These are phyloP conservation scores for Candida silvatica DNA, from an alignment of 805 yeast genomes.

Conservation along the genomic window DNA sequence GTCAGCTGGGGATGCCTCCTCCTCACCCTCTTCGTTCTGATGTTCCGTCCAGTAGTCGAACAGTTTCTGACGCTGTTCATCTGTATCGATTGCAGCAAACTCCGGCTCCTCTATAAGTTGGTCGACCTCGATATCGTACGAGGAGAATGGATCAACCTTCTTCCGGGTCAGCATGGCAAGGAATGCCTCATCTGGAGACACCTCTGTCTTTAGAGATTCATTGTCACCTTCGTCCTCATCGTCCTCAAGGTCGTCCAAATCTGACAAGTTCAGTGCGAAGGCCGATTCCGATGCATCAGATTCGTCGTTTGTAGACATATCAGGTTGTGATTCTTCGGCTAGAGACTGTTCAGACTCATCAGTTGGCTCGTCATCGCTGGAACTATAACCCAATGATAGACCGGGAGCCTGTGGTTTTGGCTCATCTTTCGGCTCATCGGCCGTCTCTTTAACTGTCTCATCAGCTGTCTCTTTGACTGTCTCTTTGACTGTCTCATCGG, in stretches of 20 bases:
- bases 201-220: neutral
- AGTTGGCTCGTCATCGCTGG: too few species aligned
- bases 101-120: constrained; percentile 14
- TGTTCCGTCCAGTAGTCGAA: constrained; percentile 17
- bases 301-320: too few species aligned
- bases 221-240: constrained; percentile 5
- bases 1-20: constrained; percentile 4
- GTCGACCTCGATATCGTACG: constrained; percentile 13
- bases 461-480: constrained; percentile 3
- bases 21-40: neutral
- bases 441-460: constrained; percentile 1
- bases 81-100: constrained; percentile 14
- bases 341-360: too few species aligned
- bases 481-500: neutral
- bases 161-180: constrained; percentile 4
- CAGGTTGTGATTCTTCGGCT: too few species aligned
- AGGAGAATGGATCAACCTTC: constrained; percentile 8
- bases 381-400: too few species aligned
- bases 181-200: constrained; percentile 2
- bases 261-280: constrained; percentile 6
- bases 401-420: neutral
- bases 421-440: neutral
- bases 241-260: constrained; percentile 8
- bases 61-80: constrained; percentile 10
- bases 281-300: constrained; percentile 1